Evolutionary conservation across 768 basidiomycete genomes (phyloP).

Genomic region (Panaeolus papilionaceus): DNA sequence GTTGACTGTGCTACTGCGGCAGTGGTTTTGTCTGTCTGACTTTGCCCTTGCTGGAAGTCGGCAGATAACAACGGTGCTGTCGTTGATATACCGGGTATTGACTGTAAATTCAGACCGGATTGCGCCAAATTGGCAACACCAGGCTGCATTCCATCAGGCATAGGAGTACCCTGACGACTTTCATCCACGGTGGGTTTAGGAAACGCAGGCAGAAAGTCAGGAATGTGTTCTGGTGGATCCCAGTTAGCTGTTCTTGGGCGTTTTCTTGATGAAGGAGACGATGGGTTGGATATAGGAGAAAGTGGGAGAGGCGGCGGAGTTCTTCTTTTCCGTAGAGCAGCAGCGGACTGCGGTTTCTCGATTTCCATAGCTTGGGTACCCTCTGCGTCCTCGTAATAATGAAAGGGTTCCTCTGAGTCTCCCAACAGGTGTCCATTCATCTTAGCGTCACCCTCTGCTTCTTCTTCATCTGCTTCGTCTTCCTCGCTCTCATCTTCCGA

Average conservation of each 20-base stretch:
- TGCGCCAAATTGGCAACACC: slow-evolving; percentile 35
- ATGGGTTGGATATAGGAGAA: slow-evolving; percentile 64
- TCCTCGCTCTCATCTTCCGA: slow-evolving; percentile 40
- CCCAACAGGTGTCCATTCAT: slow-evolving; percentile 22
- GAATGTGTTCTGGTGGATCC: slow-evolving; percentile 69
- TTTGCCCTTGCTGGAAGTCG: slow-evolving; percentile 35
- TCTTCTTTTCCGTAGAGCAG: slow-evolving; percentile 34
- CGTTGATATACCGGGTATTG: slow-evolving; percentile 33
- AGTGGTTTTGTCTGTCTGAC: slow-evolving; percentile 43
- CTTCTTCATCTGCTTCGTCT: slow-evolving; percentile 32
- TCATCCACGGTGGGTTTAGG: slow-evolving; percentile 44
- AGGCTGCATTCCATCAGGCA: slow-evolving; percentile 23
- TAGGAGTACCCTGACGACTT: slow-evolving; percentile 10
- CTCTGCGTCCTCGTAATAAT: slow-evolving; percentile 14
- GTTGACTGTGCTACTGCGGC: slow-evolving; percentile 49
- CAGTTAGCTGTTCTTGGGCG: slow-evolving; percentile 61
- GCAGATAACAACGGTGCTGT: slow-evolving; percentile 2
- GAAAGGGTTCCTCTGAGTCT: slow-evolving; percentile 9
- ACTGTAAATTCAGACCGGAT: slow-evolving; percentile 43
- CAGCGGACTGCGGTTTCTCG: slow-evolving; percentile 28
- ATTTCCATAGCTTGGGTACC: slow-evolving; percentile 34
- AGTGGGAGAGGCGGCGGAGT: slow-evolving; percentile 52
- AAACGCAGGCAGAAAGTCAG: slow-evolving; percentile 73
- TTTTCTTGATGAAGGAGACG: slow-evolving; percentile 59
- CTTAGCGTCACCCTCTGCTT: slow-evolving; percentile 27